A percentile compares a stretch with the other conserved stretches of the same genome.
Evolutionary conservation across 2,329 filamentous ascomycete genomes (phyloP).

Genomic region (Colletotrichum euphorbiae): DNA sequence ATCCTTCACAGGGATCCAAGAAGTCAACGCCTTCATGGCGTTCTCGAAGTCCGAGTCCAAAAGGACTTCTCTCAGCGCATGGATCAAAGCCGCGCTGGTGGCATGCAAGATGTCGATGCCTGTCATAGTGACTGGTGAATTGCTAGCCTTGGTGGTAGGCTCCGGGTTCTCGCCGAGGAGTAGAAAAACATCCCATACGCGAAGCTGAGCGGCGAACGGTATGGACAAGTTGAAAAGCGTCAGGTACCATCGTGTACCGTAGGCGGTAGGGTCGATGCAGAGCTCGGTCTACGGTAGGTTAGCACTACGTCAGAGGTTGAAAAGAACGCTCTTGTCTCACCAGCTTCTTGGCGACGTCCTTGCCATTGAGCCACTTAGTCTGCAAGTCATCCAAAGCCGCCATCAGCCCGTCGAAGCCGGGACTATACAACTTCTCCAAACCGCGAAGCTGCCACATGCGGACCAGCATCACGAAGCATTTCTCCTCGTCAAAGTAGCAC

Average conservation of each 20-base stretch:
- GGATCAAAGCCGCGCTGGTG: conserved; percentile 87
- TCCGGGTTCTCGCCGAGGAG: conserved; percentile 81
- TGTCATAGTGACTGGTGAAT: conserved; percentile 24
- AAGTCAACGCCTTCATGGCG: conserved; percentile 95
- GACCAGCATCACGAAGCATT: conserved; percentile 95
- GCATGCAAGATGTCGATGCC: conserved; percentile 92
- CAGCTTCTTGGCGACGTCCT: conserved; percentile 83
- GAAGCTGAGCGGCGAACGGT: conserved; percentile 91
- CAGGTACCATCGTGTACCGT: conserved; percentile 96
- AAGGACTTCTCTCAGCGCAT: conserved; percentile 88
- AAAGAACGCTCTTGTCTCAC: conserved; percentile 63
- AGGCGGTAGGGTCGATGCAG: conserved; percentile 87
- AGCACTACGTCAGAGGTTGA: conserved; percentile 5
- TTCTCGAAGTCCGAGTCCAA: conserved; percentile 97
- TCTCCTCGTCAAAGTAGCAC: conserved; percentile 97
- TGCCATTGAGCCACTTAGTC: conserved; percentile 80
- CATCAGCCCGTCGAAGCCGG: conserved; percentile 89
- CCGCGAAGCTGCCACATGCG: conserved; percentile 91
- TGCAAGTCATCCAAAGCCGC: conserved; percentile 87
- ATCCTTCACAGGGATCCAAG: conserved; percentile 93
- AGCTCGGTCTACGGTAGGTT: conserved; percentile 71
- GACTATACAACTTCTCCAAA: conserved; percentile 83
- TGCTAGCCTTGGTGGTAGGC: conserved; percentile 39
- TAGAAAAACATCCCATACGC: conserved; percentile 98
- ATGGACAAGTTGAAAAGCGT: conserved; percentile 98